Evolutionary conservation across 805 yeast species (phyloP).

Genomic region (Pichia exigua): DNA sequence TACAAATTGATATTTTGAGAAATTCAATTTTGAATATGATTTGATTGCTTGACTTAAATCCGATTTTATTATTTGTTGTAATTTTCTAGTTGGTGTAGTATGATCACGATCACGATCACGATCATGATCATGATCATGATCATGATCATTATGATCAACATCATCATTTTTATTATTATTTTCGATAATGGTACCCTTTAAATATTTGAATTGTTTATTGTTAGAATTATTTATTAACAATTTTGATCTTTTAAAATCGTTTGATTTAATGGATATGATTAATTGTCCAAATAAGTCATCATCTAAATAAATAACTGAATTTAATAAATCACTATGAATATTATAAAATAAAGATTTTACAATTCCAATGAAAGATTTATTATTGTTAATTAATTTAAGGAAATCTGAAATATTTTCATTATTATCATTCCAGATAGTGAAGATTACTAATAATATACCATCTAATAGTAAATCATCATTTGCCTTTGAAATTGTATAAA

Average conservation of each 20-base stretch:
- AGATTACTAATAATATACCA: conserved; percentile 17
- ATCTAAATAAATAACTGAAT: neutral
- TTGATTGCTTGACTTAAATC: conserved; percentile 45
- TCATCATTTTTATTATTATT: too few relatives aligned
- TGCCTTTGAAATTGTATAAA: conserved; percentile 59
- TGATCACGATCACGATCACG: too few relatives aligned
- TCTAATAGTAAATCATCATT: conserved; percentile 47
- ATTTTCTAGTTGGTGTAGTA: conserved; percentile 23
- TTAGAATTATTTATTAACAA: neutral
- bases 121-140: neutral
- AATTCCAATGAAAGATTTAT: neutral
- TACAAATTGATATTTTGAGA: conserved; percentile 51
- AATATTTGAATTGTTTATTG: neutral
- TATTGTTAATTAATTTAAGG: neutral
- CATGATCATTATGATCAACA: too few relatives aligned
- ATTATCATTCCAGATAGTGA: neutral
- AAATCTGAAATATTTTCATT: neutral
- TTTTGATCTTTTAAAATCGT: neutral
- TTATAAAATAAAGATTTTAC: neutral
- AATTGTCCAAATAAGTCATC: neutral
- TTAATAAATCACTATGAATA: neutral
- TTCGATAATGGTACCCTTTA: neutral
- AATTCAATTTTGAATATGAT: conserved; percentile 43
- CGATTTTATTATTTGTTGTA: conserved; percentile 35
- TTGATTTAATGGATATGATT: neutral